These are phyloP conservation scores for Luvunga scandens DNA, from an alignment of 345 rosid genomes.

Conservation along the genomic window DNA sequence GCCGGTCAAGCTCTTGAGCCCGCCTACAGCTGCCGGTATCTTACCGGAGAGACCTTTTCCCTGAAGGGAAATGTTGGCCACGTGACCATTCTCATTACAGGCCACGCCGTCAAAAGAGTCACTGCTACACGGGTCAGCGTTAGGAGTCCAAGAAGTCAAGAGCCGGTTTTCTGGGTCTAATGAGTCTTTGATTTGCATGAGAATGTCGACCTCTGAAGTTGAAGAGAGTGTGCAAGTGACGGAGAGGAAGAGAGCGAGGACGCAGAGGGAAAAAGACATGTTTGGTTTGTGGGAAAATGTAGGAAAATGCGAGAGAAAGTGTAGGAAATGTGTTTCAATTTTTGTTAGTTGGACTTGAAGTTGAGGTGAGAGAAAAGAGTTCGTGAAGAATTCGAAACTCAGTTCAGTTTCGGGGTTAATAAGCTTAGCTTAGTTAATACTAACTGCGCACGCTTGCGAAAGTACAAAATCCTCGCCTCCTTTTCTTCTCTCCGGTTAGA, in stretches of 20 bases:
- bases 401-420: background rate
- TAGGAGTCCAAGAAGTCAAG: conserved; percentile 69
- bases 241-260: conserved; percentile 28
- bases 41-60: conserved; percentile 83
- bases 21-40: conserved; percentile 71
- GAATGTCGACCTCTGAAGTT: conserved; percentile 56
- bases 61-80: conserved; percentile 83
- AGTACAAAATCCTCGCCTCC: background rate
- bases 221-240: conserved; percentile 37
- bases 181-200: conserved; percentile 73
- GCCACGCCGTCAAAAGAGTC: conserved; percentile 80
- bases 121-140: conserved; percentile 52
- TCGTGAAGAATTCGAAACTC: background rate
- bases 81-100: conserved; percentile 64
- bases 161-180: conserved; percentile 70
- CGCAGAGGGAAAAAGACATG: conserved; percentile 38
- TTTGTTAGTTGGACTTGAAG: background rate
- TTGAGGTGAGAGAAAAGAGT: background rate
- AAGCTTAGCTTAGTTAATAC: background rate
- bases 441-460: background rate
- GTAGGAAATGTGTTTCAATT: conserved; percentile 19
- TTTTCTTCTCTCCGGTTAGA: background rate
- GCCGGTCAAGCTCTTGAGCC: conserved; percentile 76
- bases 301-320: conserved; percentile 25
- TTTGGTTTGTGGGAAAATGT: conserved; percentile 38